Evolutionary conservation across 169 alveolate species (phyloP).

Genomic region (Theileria annulata): DNA sequence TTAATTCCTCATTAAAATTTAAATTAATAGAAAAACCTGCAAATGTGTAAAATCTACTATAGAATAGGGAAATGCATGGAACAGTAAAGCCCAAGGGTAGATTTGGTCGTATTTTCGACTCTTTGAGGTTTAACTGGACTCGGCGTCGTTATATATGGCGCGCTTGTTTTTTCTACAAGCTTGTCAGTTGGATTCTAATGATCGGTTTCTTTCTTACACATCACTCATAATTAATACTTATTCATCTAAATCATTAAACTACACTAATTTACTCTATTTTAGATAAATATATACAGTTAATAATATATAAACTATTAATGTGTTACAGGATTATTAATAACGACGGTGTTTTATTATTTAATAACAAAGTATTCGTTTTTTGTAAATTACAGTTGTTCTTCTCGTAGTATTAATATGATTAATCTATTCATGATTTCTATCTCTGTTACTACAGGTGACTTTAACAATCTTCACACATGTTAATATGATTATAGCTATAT

Average conservation of each 20-base stretch:
- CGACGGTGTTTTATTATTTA: constrained; percentile 71
- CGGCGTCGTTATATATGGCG: constrained; percentile 82
- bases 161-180: constrained; percentile 70
- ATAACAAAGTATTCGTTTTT: constrained; percentile 71
- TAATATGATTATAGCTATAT: constrained; percentile 6
- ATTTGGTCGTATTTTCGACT: constrained; percentile 33
- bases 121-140: constrained; percentile 70
- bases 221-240: background rate
- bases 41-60: too few species aligned
- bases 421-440: constrained; percentile 62
- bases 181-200: constrained; percentile 62
- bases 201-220: constrained; percentile 30
- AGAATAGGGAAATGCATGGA: too few species aligned
- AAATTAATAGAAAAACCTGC: too few species aligned
- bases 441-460: constrained; percentile 60
- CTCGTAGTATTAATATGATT: constrained; percentile 67
- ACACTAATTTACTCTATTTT: too few species aligned
- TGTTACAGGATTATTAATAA: constrained; percentile 49
- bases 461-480: background rate
- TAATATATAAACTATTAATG: too few species aligned
- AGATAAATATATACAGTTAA: too few species aligned
- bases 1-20: too few species aligned
- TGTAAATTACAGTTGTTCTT: constrained; percentile 72
- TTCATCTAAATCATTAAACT: too few species aligned
- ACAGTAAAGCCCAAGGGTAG: constrained; percentile 37